Base-by-base conservation (phyloP, 2,329 filamentous ascomycete species). In the Aspergillus udagawae region DNA sequence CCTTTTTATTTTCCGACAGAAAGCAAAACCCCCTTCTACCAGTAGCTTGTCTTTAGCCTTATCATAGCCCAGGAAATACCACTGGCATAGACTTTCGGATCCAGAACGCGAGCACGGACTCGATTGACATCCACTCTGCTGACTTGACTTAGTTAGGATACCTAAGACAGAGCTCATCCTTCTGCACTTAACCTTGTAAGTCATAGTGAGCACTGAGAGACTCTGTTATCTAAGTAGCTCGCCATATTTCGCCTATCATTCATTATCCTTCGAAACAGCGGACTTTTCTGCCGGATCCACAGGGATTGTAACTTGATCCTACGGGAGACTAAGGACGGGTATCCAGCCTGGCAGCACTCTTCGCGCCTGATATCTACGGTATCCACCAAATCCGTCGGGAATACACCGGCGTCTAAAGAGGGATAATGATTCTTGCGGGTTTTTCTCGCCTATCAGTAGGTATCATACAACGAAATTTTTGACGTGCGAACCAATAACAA, bases 351-450 rank as follows among this genome's bases (percentile, higher is more conserved):
- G 2, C 32, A 38, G 32, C 32, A 7, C n/a, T 38, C 32, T 5
- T 32, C 1, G 29, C 3, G 12, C 29, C 12, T 32, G 29, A 32
- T 14, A 14, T 32, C 29, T 2, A 32, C 29, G 10, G 28, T 29
- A 29, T 12, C 28, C 28, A 29, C 32, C 12, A 17, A 32, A 35
- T 35, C 12, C 12, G 12, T 29, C 3, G 1, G 12, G 4, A 38
- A 38, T 38, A 38, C 55, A 54, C 58, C 58, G 55, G 52, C 32
- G 25, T 29, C 48, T 50, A 47, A 28, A 42, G 32, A 57, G 51
- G 51, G 52, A 59, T 54, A 54, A 54, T 56, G 29, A 20, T 29
- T 56, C 49, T 54, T 47, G 54, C 50, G 45, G 51, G n/a, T 35
- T 28, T 44, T 50, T 52, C 45, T 4, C 42, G 32, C 12, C 29